Conservation (phyloP, 805 yeast genomes). For the Tetrapisispora iriomotensis region DNA sequence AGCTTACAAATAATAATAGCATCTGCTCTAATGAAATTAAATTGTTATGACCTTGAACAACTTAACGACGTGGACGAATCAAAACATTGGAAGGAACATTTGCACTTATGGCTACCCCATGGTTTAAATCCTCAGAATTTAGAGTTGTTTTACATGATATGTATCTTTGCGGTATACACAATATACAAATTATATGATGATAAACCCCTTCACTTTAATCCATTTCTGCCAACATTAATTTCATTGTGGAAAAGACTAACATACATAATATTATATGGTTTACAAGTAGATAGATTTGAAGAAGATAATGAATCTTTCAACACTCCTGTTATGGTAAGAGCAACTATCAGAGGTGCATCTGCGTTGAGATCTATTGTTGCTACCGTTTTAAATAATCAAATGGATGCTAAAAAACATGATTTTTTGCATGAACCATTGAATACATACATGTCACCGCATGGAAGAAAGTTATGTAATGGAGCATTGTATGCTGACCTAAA, state of each 20-base stretch:
- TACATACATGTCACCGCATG: conserved; percentile 58
- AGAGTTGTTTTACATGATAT: conserved; percentile 37
- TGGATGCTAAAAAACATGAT: conserved; percentile 40
- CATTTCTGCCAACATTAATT: conserved; percentile 48
- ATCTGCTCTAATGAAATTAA: conserved; percentile 16
- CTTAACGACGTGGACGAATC: conserved; percentile 17
- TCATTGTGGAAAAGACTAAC: conserved; percentile 62
- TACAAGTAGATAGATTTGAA: conserved; percentile 51
- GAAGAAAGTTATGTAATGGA: conserved; percentile 52
- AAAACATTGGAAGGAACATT: conserved; percentile 25
- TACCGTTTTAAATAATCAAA: conserved; percentile 45
- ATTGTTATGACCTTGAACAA: conserved; percentile 20
- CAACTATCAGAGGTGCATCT: conserved; percentile 50
- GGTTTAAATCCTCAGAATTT: conserved; percentile 33
- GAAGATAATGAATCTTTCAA: conserved; percentile 29
- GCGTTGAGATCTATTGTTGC: conserved; percentile 56
- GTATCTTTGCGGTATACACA: conserved; percentile 34
- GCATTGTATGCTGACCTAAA: conserved; percentile 49
- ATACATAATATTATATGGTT: conserved; percentile 45
- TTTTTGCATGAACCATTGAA: conserved; percentile 47
- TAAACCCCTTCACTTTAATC: conserved; percentile 38
- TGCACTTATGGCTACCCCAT: conserved; percentile 30
- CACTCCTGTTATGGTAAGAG: conserved; percentile 39
- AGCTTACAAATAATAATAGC: conserved; percentile 25
- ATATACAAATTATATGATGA: conserved; percentile 36